phyloP scores from a whole-genome alignment of 2,329 filamentous ascomycete genomes.

The Didymella glomerata region DNA sequence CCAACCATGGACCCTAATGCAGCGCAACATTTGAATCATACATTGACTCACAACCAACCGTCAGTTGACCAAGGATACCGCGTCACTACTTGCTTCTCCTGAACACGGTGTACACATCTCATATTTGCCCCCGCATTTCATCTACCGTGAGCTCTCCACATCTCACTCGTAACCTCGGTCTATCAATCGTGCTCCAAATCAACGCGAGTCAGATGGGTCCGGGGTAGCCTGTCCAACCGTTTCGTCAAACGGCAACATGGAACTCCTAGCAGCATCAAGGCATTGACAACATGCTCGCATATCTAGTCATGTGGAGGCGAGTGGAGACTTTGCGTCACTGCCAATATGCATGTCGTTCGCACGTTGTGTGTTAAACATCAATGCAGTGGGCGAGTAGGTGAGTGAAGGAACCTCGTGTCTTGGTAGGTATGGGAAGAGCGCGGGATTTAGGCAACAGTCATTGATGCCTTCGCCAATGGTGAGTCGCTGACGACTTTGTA shows the following conservation, averaged over 20 bases:
- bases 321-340: conserved; percentile 36
- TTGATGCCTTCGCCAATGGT: neutral
- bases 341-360: conserved; percentile 24
- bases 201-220: conserved; percentile 33
- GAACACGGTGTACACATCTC: neutral
- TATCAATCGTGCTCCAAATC: neutral
- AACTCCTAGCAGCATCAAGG: conserved; percentile 24
- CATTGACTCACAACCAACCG: neutral
- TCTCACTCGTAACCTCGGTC: conserved; percentile 2
- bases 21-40: neutral
- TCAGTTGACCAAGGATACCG: neutral
- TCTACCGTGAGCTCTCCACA: neutral
- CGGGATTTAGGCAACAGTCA: neutral
- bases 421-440: neutral
- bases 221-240: conserved; percentile 31
- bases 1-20: neutral
- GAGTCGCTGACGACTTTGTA: neutral
- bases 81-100: neutral
- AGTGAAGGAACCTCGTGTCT: neutral
- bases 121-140: neutral
- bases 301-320: conserved; percentile 9
- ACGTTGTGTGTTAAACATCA: conserved; percentile 18
- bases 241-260: conserved; percentile 25
- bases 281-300: conserved; percentile 33
- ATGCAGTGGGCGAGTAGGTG: conserved; percentile 20